Evolutionary conservation across 1,284 basidiomycete genomes (phyloP).

Genomic region (Earliella scabrosa): DNA sequence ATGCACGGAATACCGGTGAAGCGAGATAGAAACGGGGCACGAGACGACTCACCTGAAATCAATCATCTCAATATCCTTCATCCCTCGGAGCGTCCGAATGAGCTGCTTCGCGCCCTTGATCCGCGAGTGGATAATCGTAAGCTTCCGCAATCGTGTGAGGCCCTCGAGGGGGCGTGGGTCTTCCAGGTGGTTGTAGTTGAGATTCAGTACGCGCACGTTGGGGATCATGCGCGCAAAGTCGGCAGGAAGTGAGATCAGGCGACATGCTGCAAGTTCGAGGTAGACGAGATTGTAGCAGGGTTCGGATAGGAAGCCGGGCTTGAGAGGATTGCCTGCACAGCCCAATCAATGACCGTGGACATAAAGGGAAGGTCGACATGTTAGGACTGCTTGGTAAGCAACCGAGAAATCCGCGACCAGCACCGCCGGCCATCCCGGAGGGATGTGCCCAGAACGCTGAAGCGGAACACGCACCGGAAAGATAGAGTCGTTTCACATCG

Average conservation of each 20-base stretch:
- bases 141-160: constrained; percentile 77
- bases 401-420: constrained; percentile 13
- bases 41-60: constrained; percentile 79
- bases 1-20: constrained; percentile 8
- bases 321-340: constrained; percentile 50
- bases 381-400: constrained; percentile 22
- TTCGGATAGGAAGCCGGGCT: constrained; percentile 52
- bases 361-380: constrained; percentile 4
- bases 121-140: constrained; percentile 86
- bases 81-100: constrained; percentile 70
- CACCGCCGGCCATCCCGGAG: constrained; percentile 2
- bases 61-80: constrained; percentile 83
- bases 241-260: constrained; percentile 75
- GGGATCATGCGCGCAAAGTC: constrained; percentile 74
- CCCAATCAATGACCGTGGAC: constrained; percentile 16
- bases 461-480: constrained; percentile 76
- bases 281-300: constrained; percentile 90
- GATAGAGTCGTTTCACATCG: constrained; percentile 91
- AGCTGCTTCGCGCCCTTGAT: constrained; percentile 73
- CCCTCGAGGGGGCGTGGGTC: constrained; percentile 72
- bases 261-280: constrained; percentile 92
- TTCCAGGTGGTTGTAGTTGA: constrained; percentile 94
- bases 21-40: constrained; percentile 4
- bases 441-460: constrained; percentile 3
- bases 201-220: constrained; percentile 90